Conservation (phyloP, 495 filamentous ascomycete species). For the Staphylotrichum tortipilum region DNA sequence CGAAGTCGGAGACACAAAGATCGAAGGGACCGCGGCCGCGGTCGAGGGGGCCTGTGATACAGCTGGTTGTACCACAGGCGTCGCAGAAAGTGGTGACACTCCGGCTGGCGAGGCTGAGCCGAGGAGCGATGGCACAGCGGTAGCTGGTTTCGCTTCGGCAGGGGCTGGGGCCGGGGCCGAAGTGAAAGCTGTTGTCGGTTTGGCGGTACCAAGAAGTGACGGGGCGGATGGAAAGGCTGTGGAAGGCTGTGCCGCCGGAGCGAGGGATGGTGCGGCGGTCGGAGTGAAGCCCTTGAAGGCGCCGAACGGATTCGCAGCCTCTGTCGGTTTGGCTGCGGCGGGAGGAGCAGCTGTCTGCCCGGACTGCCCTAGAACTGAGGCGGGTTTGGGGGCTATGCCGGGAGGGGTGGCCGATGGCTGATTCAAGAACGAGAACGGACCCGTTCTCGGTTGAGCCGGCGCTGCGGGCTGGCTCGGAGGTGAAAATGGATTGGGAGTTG, state of each 20-base stretch:
- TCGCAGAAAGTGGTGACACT: no score
- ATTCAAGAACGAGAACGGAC: conserved; percentile 2
- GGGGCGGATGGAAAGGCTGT: background rate
- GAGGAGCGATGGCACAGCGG: background rate
- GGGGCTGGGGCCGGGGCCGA: background rate
- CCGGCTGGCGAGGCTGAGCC: background rate
- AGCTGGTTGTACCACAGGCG: no score
- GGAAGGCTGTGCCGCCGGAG: background rate
- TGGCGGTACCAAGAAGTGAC: background rate
- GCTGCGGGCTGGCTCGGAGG: background rate
- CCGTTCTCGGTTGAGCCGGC: background rate
- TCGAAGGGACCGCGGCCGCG: conserved; percentile 1
- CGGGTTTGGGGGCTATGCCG: background rate
- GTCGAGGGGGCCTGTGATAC: no score
- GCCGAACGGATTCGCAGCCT: background rate
- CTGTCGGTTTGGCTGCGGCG: background rate
- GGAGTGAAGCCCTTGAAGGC: background rate
- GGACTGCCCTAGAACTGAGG: background rate
- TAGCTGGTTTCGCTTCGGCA: background rate
- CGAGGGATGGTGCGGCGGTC: background rate
- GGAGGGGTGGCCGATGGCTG: background rate
- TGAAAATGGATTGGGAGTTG: background rate
- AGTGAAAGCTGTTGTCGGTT: background rate
- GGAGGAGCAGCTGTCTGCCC: background rate
- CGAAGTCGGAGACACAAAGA: conserved; percentile 1